Conservation (phyloP, 331 rosid genomes). For the Malus hybrid region DNA sequence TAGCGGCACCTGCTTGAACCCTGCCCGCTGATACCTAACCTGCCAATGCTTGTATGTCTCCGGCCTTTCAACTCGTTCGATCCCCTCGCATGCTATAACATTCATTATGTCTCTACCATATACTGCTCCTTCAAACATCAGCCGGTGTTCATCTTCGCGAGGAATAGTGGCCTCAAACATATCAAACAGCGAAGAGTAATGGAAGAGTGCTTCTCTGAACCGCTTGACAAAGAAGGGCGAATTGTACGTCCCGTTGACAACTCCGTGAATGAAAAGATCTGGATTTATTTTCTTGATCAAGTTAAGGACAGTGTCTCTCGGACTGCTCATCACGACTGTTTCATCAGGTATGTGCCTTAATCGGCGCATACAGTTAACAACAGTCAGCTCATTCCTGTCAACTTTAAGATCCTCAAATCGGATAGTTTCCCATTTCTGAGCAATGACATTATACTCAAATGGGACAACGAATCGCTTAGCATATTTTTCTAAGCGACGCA, state of each 20-base stretch:
- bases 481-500: constrained; percentile 18
- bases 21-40: constrained; percentile 18
- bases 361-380: constrained; percentile 19
- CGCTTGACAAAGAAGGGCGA: constrained; percentile 27
- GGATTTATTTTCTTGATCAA: constrained; percentile 25
- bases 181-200: background rate
- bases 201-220: constrained; percentile 27
- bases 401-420: constrained; percentile 17
- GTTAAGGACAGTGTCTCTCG: constrained; percentile 16
- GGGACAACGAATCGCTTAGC: constrained; percentile 19
- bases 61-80: constrained; percentile 23
- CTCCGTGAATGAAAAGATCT: constrained; percentile 23
- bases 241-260: constrained; percentile 20
- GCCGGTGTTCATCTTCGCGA: too few relatives aligned
- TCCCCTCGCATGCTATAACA: constrained; percentile 28
- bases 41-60: constrained; percentile 30
- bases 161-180: too few relatives aligned
- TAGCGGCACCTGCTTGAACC: constrained; percentile 23
- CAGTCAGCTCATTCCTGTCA: constrained; percentile 5
- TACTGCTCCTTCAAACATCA: constrained; percentile 4
- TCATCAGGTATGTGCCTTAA: constrained; percentile 23
- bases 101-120: constrained; percentile 25
- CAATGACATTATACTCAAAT: constrained; percentile 15
- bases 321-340: constrained; percentile 14
- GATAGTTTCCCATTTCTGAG: constrained; percentile 33